These are phyloP conservation scores for Candida peoriensis DNA, from an alignment of 805 yeast genomes.

Conservation along the genomic window DNA sequence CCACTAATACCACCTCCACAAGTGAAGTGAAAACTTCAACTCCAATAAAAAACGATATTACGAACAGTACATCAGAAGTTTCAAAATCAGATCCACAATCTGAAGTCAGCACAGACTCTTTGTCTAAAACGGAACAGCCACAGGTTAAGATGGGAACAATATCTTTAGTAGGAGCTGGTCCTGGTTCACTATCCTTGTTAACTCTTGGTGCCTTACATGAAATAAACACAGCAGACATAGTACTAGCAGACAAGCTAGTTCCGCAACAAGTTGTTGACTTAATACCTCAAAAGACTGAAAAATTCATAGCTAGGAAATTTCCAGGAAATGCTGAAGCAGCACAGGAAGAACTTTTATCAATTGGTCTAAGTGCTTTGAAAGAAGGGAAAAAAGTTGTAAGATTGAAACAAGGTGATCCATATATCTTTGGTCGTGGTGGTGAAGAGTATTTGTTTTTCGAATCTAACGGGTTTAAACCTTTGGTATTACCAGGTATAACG, in stretches of 20 bases:
- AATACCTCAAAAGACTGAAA: conserved; percentile 69
- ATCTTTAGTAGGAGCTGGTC: conserved; percentile 90
- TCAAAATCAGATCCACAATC: not conserved
- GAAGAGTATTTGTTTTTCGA: conserved; percentile 77
- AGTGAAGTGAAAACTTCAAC: not conserved
- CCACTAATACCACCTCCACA: not conserved
- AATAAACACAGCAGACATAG: conserved; percentile 75
- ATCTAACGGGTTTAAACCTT: conserved; percentile 62
- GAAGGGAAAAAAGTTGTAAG: conserved; percentile 78
- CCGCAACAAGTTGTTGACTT: conserved; percentile 82
- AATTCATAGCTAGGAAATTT: conserved; percentile 86
- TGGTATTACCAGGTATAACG: conserved; percentile 82
- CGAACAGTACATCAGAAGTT: conserved; percentile 14
- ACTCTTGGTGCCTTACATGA: conserved; percentile 83
- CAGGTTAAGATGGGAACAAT: conserved; percentile 44
- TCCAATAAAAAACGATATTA: conserved; percentile 22
- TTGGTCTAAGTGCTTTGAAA: conserved; percentile 61
- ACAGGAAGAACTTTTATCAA: conserved; percentile 72
- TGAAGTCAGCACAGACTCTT: conserved; percentile 19
- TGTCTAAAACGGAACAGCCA: not conserved
- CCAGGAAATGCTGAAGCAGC: conserved; percentile 97
- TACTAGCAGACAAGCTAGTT: conserved; percentile 87
- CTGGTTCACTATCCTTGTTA: conserved; percentile 78
- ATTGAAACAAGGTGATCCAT: conserved; percentile 95
- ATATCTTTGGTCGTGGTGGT: conserved; percentile 94